A percentile compares a stretch with the other conserved stretches of the same genome.
phyloP scores from a whole-genome alignment of 192 early-diverging fungal species.

The Podila verticillata region DNA sequence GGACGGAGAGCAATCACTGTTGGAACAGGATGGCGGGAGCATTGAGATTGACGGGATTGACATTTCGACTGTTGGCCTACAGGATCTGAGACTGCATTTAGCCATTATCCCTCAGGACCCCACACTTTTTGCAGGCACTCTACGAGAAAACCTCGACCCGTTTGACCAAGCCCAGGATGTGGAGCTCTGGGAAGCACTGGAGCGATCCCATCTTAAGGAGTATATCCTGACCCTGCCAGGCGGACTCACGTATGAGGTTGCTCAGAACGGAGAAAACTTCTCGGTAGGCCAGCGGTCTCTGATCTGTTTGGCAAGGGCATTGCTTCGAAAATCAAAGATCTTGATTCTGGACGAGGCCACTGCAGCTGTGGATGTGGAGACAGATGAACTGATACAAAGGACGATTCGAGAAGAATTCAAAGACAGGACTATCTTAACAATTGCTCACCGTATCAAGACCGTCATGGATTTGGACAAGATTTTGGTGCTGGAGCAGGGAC shows the following conservation, averaged over 20 bases:
- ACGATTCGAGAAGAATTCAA: constrained; percentile 79
- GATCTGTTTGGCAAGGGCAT: no score
- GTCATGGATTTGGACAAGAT: constrained; percentile 87
- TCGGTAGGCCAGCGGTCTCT: no score
- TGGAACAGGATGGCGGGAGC: constrained; percentile 44
- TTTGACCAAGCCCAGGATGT: constrained; percentile 55
- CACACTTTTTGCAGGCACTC: no score
- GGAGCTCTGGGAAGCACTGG: constrained; percentile 49
- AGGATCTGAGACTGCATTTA: constrained; percentile 62
- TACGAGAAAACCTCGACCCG: constrained; percentile 54
- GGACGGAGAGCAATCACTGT: no score
- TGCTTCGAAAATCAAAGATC: no score
- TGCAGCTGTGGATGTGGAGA: constrained; percentile 73
- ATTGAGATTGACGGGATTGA: constrained; percentile 62
- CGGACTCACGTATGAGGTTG: constrained; percentile 69
- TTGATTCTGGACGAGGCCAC: no score
- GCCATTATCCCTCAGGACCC: constrained; percentile 71
- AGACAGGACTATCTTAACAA: constrained; percentile 79
- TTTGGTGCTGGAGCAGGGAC: constrained; percentile 54
- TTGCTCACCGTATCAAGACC: constrained; percentile 87
- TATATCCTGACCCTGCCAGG: constrained; percentile 65
- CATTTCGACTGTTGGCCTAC: constrained; percentile 57
- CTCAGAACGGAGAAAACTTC: constrained; percentile 68
- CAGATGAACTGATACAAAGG: constrained; percentile 83
- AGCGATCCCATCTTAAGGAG: constrained; percentile 68